phyloP scores from a whole-genome alignment of 176 grass and related monocot genomes.

The Phoenix dactylifera region DNA sequence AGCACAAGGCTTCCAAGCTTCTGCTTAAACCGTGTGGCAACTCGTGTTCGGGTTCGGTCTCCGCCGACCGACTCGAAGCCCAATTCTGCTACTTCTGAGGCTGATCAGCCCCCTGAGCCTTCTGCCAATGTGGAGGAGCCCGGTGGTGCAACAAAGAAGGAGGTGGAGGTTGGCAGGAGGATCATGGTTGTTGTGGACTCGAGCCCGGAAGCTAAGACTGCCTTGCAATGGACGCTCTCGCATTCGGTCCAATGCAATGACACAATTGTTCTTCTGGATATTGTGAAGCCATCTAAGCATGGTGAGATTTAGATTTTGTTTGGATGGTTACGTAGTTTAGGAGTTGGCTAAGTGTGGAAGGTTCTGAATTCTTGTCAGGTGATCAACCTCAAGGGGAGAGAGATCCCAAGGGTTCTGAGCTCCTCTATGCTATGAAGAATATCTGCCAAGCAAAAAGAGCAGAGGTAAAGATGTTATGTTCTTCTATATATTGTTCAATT shows the following conservation, averaged over 20 bases:
- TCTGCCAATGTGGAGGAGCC: neutral
- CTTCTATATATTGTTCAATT: too few relatives aligned
- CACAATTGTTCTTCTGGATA: constrained; percentile 52
- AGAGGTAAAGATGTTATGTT: constrained; percentile 34
- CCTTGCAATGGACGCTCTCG: constrained; percentile 68
- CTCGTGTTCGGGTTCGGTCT: constrained; percentile 8
- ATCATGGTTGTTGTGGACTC: constrained; percentile 54
- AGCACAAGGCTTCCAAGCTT: constrained; percentile 26
- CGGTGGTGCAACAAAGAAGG: neutral
- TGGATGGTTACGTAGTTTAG: too few relatives aligned
- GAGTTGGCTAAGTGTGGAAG: too few relatives aligned
- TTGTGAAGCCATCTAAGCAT: constrained; percentile 31
- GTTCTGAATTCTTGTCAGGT: constrained; percentile 14
- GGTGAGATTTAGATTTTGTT: constrained; percentile 4
- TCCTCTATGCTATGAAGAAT: constrained; percentile 58
- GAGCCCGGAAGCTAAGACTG: constrained; percentile 46
- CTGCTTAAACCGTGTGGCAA: constrained; percentile 52
- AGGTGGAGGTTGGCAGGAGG: constrained; percentile 25
- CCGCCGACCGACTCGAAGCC: constrained; percentile 24
- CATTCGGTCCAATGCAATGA: constrained; percentile 52
- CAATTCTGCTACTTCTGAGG: neutral
- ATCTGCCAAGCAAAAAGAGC: constrained; percentile 71
- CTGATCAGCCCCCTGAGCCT: neutral
- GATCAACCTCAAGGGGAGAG: constrained; percentile 1
- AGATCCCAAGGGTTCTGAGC: constrained; percentile 25